Conservation (phyloP, 2,329 filamentous ascomycete species). For the Calonectria leucothoes region DNA sequence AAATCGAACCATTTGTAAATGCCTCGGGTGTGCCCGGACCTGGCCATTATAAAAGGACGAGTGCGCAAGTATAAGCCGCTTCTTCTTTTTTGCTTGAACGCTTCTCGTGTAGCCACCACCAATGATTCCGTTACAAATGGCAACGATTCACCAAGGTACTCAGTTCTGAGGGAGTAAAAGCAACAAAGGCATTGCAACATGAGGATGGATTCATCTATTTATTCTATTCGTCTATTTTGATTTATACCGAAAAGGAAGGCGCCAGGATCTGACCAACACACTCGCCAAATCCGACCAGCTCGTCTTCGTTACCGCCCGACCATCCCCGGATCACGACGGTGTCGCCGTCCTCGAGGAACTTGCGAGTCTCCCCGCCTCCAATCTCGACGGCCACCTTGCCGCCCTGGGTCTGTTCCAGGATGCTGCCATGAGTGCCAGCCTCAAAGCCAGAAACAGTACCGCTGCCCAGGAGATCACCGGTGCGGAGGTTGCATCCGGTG, state of each 20-base stretch:
- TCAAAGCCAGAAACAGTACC: slow-evolving; percentile 79
- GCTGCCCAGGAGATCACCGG: slow-evolving; percentile 80
- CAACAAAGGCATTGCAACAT: not conserved
- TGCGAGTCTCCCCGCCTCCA: slow-evolving; percentile 65
- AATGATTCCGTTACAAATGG: not conserved
- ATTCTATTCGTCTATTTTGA: slow-evolving; percentile 9
- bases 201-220: not conserved
- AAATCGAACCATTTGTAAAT: slow-evolving; percentile 2
- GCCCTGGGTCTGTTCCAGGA: slow-evolving; percentile 78
- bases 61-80: not conserved
- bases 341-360: slow-evolving; percentile 37
- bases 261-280: slow-evolving; percentile 26
- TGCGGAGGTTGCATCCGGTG: slow-evolving; percentile 78
- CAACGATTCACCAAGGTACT: not conserved
- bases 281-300: slow-evolving; percentile 34
- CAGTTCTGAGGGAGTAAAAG: too few relatives aligned
- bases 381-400: slow-evolving; percentile 74
- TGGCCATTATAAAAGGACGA: not conserved
- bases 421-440: slow-evolving; percentile 72
- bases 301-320: slow-evolving; percentile 23
- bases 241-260: slow-evolving; percentile 2
- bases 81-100: not conserved
- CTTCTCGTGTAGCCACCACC: too few relatives aligned
- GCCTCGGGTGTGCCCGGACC: not conserved
- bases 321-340: slow-evolving; percentile 33